Evolutionary conservation across 768 basidiomycete species (phyloP), one percentile per base, ranked within the genome.

Genomic region (Pleurotus sapidus): DNA sequence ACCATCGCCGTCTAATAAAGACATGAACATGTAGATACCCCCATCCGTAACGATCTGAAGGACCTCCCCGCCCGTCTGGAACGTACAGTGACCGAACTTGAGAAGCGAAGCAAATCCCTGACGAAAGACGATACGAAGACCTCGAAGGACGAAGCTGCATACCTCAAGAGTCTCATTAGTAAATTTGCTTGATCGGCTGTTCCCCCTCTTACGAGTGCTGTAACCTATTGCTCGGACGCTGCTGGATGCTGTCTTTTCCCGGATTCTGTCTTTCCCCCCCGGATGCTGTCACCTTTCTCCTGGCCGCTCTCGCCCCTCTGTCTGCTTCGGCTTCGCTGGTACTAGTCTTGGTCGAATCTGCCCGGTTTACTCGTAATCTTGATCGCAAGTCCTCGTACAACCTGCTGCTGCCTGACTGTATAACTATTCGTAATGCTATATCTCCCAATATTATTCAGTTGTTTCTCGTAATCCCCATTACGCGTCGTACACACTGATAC

Each of bases 1-100:
- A 8, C 30, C 11, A 34, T 11, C 30, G 3, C 27, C 23, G 27
- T 25, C 57, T 58, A 37, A 60, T 54, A 38, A 46, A 4, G 6
- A 49, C 51, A 62, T 50, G n/a, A 50, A 40, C 40, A 37, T 59
- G 37, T 23, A 38, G 17, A 59, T 39, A 45, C 53, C 60, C 49
- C 43, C 42, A 86, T 84, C 77, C 30, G 74, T 74, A 6, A 77
- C 74, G 65, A 66, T 23, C 61, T 83, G 3, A 30, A 73, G 77
- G 59, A 75, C 72, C 18, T 81, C n/a, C 84, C 85, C 4, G 73
- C 64, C 27, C 76, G 77, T 46, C 67, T 82, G 30, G 87, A 88
- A 63, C 75, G 76, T 43, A 74, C 75, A 6, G 79, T 87, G 49
- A 68, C 75, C 1, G 67, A 64, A 11, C 70, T 84, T 6, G 87